Percentiles rank a stretch among this genome's conserved stretches.
phyloP scores from a whole-genome alignment of 805 yeast species.

The Wickerhamiella dianesei region DNA sequence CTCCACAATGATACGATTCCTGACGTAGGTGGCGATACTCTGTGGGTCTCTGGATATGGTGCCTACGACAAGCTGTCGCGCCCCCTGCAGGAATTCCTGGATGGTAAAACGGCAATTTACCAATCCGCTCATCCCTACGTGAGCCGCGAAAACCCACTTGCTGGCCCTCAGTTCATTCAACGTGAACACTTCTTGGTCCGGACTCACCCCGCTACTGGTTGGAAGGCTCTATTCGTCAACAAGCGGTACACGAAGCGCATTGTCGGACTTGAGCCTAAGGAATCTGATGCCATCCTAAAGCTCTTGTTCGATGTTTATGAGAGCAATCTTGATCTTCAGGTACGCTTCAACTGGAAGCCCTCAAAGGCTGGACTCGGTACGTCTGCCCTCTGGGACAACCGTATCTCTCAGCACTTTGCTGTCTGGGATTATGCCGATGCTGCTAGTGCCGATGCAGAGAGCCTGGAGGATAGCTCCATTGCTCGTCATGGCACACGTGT shows the following conservation, averaged over 20 bases:
- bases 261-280: conserved; percentile 60
- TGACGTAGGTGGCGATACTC: conserved; percentile 41
- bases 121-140: conserved; percentile 30
- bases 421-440: conserved; percentile 30
- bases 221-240: conserved; percentile 45
- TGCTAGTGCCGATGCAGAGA: conserved; percentile 3
- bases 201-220: conserved; percentile 52
- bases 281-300: conserved; percentile 45
- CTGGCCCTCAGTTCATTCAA: conserved; percentile 25
- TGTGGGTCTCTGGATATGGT: conserved; percentile 41
- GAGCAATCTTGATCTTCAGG: conserved; percentile 29
- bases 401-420: conserved; percentile 38
- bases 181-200: conserved; percentile 48
- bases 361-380: conserved; percentile 24
- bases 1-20: conserved; percentile 50
- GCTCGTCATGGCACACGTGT: conserved; percentile 39
- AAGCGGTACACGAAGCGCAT: conserved; percentile 50
- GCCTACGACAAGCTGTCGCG: conserved; percentile 42
- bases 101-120: conserved; percentile 51
- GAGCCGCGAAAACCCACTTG: conserved; percentile 26
- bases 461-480: conserved; percentile 4
- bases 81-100: conserved; percentile 34
- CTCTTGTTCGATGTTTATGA: conserved; percentile 34
- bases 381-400: conserved; percentile 42
- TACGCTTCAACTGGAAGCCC: conserved; percentile 36